Base-by-base conservation (phyloP, 1,139 yeast genomes). In the Groenewaldozyma auringiensis region DNA sequence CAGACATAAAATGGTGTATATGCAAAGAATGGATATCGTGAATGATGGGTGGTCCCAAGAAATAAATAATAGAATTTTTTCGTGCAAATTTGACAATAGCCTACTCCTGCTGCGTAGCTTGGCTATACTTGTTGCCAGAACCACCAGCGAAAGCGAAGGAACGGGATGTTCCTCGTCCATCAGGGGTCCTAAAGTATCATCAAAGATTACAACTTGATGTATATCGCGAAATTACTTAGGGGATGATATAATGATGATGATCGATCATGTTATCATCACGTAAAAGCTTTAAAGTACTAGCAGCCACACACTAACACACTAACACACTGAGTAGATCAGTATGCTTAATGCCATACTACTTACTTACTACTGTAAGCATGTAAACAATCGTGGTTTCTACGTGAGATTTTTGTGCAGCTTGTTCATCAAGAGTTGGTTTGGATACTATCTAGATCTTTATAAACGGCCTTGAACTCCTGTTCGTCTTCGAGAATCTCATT, bases 1-100 rank as follows among this genome's bases (percentile, higher is more conserved):
- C 39, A 83, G 63, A 56, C 71, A 67, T 4, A 65, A 38, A 20
- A 55, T 49, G 2, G 69, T 59, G 50, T 64, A 68, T 1, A 62
- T 42, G 16, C 59, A 45, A 27, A 67, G 53, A 14, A 58, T 46
- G 1, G 69, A 60, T n/a, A 68, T 29, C 3, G 68, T 64, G 47
- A 56, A 55, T 2, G 66, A 61, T 2, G 66, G 66, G 13, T 54
- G 51, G 39, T 57, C 53, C 67, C 67, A 63, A 29, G 59, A 51
- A 31, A 61, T 38, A 25, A 61, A 44, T 42, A 52, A 51, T 16
- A 56, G 58, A 1, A 60, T 37, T 11, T 55, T 52, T 2, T 53
- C 53, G 43, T 57, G 62, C 8, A 59, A 18, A 20, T 44, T 48
- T 4, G 56, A 51, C 3, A 62, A 46, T 47, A 41, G 22, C 20